phyloP scores from a whole-genome alignment of 768 basidiomycete genomes.

The Austroboletus festivus region DNA sequence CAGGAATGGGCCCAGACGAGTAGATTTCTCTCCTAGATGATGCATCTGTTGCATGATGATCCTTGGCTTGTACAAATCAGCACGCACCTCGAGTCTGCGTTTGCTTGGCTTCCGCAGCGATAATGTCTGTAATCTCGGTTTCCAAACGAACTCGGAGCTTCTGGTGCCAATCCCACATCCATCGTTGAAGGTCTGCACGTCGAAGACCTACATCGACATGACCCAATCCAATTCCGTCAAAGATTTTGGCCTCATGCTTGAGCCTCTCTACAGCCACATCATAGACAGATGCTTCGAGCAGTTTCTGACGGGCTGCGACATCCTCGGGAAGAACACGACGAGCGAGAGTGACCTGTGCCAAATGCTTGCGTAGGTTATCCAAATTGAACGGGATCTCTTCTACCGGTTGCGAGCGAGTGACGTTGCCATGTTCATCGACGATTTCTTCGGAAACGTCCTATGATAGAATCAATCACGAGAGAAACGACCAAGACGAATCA shows the following conservation, averaged over 20 bases:
- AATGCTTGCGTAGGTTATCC: constrained; percentile 63
- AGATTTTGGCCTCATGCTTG: constrained; percentile 55
- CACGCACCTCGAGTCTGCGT: constrained; percentile 16
- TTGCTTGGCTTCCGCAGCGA: constrained; percentile 33
- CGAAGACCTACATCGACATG: constrained; percentile 42
- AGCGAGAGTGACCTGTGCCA: constrained; percentile 60
- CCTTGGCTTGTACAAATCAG: background rate
- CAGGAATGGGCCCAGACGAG: constrained; percentile 64
- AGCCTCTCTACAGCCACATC: constrained; percentile 75
- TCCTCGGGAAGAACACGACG: constrained; percentile 65
- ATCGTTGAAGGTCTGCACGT: constrained; percentile 54
- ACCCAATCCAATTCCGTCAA: constrained; percentile 57
- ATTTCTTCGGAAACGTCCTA: constrained; percentile 20
- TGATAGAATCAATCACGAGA: background rate
- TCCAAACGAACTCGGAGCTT: constrained; percentile 51
- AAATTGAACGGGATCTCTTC: constrained; percentile 72
- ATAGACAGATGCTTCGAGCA: constrained; percentile 83
- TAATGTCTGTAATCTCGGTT: constrained; percentile 48
- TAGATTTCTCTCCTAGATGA: constrained; percentile 10
- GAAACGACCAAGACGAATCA: background rate
- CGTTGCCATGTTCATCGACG: constrained; percentile 16
- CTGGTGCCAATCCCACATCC: constrained; percentile 88
- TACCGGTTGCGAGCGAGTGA: constrained; percentile 17
- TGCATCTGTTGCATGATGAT: background rate
- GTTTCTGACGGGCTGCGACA: constrained; percentile 68